These are phyloP conservation scores for Rhododendron henanense DNA, from an alignment of 148 eudicot genomes.

Conservation along the genomic window DNA sequence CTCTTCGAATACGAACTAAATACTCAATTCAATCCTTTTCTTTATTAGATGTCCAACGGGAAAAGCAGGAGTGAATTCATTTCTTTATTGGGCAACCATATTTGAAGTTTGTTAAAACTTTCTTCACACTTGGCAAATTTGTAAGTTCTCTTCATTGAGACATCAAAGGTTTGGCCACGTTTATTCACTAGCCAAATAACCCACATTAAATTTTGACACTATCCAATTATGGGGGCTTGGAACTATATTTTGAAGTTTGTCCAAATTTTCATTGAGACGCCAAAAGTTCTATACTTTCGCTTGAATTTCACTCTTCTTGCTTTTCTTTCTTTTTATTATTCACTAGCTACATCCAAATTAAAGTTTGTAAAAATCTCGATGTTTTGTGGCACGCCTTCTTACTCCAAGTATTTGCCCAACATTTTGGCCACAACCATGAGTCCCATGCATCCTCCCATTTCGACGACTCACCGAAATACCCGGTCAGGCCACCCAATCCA, in stretches of 20 bases:
- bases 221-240: neutral
- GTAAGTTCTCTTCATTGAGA: neutral
- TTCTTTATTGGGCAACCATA: neutral
- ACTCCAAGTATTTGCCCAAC: too few species aligned
- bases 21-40: neutral
- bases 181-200: neutral
- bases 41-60: neutral
- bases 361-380: too few species aligned
- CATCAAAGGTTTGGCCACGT: neutral
- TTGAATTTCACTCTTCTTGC: neutral
- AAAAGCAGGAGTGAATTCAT: neutral
- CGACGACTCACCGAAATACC: too few species aligned
- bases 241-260: neutral
- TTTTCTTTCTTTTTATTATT: neutral
- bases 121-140: neutral
- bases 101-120: neutral
- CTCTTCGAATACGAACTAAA: neutral
- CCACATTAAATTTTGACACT: neutral
- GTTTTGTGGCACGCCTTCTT: too few species aligned
- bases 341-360: neutral
- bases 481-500: too few species aligned
- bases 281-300: neutral
- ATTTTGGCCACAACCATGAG: too few species aligned
- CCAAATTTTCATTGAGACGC: neutral
- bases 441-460: too few species aligned